Evolutionary conservation across 2,329 filamentous ascomycete species (phyloP), one percentile per base, ranked within the genome.

Genomic region (Fusarium denticulatum): DNA sequence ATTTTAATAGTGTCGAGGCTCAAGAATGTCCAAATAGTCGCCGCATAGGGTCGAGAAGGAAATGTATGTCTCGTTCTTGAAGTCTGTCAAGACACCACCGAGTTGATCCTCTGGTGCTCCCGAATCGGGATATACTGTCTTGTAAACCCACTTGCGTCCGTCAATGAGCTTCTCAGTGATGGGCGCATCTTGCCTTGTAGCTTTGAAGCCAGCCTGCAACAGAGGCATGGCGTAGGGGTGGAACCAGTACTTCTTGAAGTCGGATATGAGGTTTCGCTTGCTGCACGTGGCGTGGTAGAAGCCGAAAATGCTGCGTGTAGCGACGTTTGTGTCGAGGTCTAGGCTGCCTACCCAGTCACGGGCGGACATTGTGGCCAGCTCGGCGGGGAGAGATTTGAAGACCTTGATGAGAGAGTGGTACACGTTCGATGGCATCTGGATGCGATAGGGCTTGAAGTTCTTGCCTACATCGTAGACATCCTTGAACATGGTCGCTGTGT

Each of bases 211-310:
- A 0, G 80, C 80, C 22, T 65, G 73, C 28, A 83, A 72, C 20
- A 85, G 64, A 2, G 79, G 74, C 36, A 78, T 69, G 24, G 76
- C 76, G 56, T 80, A 80, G 7, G 81, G 82, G 46, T 79, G 81
- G 72, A 82, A 85, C 83, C 83, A 85, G 74, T 83, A 75, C 30
- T 76, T 77, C 22, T 76, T 73, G 67, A 80, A 85, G 72, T 81
- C 81, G 3, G 56, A 32, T 28, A 80, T 72, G 8, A 83, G 63
- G 24, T 69, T 73, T 7, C 78, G 76, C 70, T 85, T 85, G 67
- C 75, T 61, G 14, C 82, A 82, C 0, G 83, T 85, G 71, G 81
- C 83, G 73, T 85, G 83, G 67, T 82, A 80, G 36, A 85, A 60
- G 12, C 78, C 77, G 37, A 81, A 82, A 20, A 83, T 81, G 24